Percentiles rank a stretch among this genome's conserved stretches.
Evolutionary conservation across 2,329 filamentous ascomycete species (phyloP).

Genomic region (Sphaerulina musiva): DNA sequence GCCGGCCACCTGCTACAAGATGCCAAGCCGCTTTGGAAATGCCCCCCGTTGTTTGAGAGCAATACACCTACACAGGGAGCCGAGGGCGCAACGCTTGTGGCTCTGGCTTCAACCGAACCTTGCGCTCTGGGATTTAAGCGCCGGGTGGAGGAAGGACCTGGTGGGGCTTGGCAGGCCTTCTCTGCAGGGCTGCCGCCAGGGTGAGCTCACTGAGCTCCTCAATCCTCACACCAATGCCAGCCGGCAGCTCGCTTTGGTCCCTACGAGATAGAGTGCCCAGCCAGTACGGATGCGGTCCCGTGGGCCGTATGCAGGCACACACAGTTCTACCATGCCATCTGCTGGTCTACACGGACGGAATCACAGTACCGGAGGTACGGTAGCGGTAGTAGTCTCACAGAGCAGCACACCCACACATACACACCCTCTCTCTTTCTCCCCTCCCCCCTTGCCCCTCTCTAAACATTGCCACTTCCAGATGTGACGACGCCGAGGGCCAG

Average conservation of each 20-base stretch:
- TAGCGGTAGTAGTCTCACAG: too few relatives aligned
- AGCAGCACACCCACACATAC: too few relatives aligned
- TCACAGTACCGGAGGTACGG: too few relatives aligned
- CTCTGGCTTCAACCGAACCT: neutral
- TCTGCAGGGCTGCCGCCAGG: slow-evolving; percentile 1
- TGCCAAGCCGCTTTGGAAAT: neutral
- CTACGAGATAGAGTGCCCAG: neutral
- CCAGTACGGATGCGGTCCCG: slow-evolving; percentile 1
- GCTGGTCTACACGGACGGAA: too few relatives aligned
- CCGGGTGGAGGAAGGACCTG: neutral
- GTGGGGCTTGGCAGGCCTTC: neutral
- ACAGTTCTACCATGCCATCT: neutral
- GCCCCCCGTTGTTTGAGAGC: neutral
- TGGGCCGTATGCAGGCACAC: neutral
- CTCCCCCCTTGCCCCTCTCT: too few relatives aligned
- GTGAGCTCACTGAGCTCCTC: too few relatives aligned
- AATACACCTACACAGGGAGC: neutral
- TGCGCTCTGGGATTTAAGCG: neutral
- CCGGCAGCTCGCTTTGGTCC: slow-evolving; percentile 2
- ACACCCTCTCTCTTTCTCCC: too few relatives aligned
- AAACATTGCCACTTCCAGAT: too few relatives aligned
- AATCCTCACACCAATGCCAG: neutral
- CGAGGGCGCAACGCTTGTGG: slow-evolving; percentile 4
- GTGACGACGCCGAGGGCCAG: too few relatives aligned
- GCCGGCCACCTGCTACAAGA: neutral